Conservation (phyloP, 2,329 filamentous ascomycete species). For the Fusarium brachygibbosum region DNA sequence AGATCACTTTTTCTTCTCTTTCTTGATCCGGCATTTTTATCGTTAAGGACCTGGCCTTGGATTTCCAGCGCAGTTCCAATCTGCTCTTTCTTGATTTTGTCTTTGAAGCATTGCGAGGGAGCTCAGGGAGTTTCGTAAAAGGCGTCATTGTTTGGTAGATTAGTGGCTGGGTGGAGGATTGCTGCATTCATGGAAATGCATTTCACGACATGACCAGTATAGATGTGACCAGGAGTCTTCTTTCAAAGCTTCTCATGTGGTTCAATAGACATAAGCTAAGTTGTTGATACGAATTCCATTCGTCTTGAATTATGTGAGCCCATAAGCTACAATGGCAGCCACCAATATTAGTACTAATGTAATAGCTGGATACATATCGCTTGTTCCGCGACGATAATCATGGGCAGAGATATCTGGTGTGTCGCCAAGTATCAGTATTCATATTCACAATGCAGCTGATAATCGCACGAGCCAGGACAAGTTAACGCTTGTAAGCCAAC, state of each 20-base stretch:
- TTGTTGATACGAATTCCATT: not conserved
- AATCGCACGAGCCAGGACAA: slow-evolving; percentile 2
- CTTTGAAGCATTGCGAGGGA: slow-evolving; percentile 49
- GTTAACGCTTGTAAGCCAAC: slow-evolving; percentile 41
- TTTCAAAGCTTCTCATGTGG: slow-evolving; percentile 5
- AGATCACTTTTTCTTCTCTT: slow-evolving; percentile 12
- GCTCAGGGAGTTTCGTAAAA: slow-evolving; percentile 46
- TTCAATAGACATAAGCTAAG: slow-evolving; percentile 14
- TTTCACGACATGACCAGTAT: slow-evolving; percentile 29
- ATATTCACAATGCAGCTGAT: not conserved
- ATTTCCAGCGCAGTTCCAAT: slow-evolving; percentile 11
- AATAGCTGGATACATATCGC: not conserved
- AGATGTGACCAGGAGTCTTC: slow-evolving; percentile 16
- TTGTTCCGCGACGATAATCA: not conserved
- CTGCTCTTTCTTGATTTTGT: slow-evolving; percentile 29
- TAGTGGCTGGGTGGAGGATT: slow-evolving; percentile 22
- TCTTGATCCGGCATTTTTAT: slow-evolving; percentile 26
- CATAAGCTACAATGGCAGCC: not conserved
- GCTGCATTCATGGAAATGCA: slow-evolving; percentile 25
- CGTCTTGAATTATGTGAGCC: not conserved
- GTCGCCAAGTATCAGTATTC: not conserved
- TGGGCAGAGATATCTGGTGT: not conserved
- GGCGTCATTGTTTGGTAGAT: slow-evolving; percentile 44
- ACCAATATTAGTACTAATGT: not conserved
- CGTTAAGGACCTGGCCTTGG: slow-evolving; percentile 21